Base-by-base conservation (phyloP, 2,329 filamentous ascomycete genomes). In the Colletotrichum sp. region DNA sequence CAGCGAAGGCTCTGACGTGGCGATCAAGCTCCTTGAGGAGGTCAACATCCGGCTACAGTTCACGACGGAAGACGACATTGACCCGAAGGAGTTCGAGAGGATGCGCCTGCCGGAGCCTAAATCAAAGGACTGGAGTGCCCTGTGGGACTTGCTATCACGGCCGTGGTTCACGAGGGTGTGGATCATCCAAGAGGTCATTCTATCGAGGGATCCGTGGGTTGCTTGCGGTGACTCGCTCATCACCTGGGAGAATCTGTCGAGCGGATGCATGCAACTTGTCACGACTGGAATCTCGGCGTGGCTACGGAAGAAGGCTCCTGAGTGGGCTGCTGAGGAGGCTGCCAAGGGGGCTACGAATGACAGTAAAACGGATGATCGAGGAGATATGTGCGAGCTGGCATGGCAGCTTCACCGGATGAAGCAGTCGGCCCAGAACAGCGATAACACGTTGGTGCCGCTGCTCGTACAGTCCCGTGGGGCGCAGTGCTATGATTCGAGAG, bases 1-100 rank as follows among this genome's bases (percentile, higher is more conserved):
- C 0, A 71, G 77, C 2, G 73, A 78, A 0, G 77, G 76, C 6
- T 79, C 80, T 5, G 81, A 79, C 2, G 80, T 81, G 9, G 78
- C 80, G 0, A 39, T 80, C 0, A 74, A 48, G n/a, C 32, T 74
- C 6, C 19, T 74, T 5, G 57, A 73, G 16, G 69, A 68, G 7
- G 28, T 70, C 13, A 66, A 36, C 6, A 25, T 52, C 7, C 71
- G 60, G 11, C 16, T 73, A 11, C 65, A 65, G 44, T 74, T 74
- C 3, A 30, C 67, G 5, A 52, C 22, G 16, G 68, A 74, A 6
- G 52, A 48, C 3, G 27, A 28, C 8, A 34, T 74, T 3, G 67
- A 44, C 3, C 59, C 60, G 3, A 13, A 15, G 1, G 57, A 76
- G 16, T 65, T 73, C 7, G 36, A 68, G 25, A 13, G 44, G 16